Base-by-base conservation (phyloP, 495 filamentous ascomycete species). In the Cetradonia linearis region DNA sequence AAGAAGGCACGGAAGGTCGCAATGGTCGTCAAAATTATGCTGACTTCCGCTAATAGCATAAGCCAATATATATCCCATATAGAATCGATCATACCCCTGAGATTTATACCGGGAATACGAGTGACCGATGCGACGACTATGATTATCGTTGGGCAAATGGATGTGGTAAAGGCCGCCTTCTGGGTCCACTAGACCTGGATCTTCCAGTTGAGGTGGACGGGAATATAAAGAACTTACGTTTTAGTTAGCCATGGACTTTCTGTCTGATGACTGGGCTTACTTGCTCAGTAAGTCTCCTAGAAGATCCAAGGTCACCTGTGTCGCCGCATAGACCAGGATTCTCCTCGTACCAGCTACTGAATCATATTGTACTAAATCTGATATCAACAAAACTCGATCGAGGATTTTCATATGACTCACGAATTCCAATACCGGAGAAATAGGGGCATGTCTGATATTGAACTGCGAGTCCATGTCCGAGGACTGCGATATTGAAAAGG, bases 1-100 rank as follows among this genome's bases (percentile, higher is more conserved):
- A 50, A 50, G 47, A 50, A 50, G 47, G 64, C 38, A 28, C 66
- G 66, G 55, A 66, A 68, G 55, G 65, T 46, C 14, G 56, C 44
- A 18, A 64, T 11, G 6, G 65, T 27, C 5, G 60, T 56, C 49
- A 67, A 25, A 13, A 64, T 57, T 9, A 68, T 20, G 25, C 56
- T 65, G 16, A 68, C 37, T 7, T 58, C 47, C 11, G 65, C 64
- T 8, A 48, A 18, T 25, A 66, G n/a, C 8, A 58, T 28, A 5
- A 55, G 55, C 56, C 63, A 68, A 56, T 63, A 67, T 13, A 44
- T 38, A 42, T 61, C 65, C 65, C 66, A 68, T 14, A 55, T 33
- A 3, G 6, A 4, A 48, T 68, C 66, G 23, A 67, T 7, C 5
- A 30, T 50, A 1, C 47, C 47, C 13, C 7, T 9, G 7, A 18